Percentiles rank a stretch among this genome's conserved stretches.
These are phyloP conservation scores for Sideroxylon spinosum DNA, from an alignment of 179 eudicot genomes.

Conservation along the genomic window DNA sequence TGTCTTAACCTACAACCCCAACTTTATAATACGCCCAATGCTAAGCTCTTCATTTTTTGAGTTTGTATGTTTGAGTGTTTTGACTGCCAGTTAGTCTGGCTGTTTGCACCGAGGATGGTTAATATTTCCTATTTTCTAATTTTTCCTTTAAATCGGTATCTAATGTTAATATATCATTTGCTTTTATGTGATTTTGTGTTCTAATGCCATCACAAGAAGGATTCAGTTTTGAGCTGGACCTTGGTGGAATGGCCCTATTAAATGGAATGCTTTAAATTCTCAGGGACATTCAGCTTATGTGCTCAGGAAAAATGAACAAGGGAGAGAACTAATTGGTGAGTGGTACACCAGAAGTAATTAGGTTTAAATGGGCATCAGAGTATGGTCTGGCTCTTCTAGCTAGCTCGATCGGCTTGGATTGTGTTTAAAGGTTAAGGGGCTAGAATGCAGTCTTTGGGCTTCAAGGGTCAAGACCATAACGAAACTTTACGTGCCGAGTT, in stretches of 20 bases:
- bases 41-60: neutral
- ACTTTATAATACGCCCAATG: neutral
- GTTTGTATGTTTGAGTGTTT: neutral
- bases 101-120: neutral
- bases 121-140: neutral
- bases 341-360: neutral
- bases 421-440: neutral
- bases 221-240: neutral
- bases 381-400: neutral
- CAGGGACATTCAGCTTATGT: neutral
- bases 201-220: neutral
- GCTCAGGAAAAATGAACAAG: neutral
- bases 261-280: neutral
- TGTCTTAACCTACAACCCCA: neutral
- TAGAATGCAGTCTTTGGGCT: neutral
- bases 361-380: neutral
- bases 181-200: neutral
- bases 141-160: neutral
- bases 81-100: neutral
- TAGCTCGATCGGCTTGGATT: neutral
- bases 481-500: neutral
- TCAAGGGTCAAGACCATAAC: neutral
- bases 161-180: neutral
- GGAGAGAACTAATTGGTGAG: neutral
- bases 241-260: too few species aligned